Conservation (phyloP, 2,329 filamentous ascomycete species). For the Penicillium sp. region DNA sequence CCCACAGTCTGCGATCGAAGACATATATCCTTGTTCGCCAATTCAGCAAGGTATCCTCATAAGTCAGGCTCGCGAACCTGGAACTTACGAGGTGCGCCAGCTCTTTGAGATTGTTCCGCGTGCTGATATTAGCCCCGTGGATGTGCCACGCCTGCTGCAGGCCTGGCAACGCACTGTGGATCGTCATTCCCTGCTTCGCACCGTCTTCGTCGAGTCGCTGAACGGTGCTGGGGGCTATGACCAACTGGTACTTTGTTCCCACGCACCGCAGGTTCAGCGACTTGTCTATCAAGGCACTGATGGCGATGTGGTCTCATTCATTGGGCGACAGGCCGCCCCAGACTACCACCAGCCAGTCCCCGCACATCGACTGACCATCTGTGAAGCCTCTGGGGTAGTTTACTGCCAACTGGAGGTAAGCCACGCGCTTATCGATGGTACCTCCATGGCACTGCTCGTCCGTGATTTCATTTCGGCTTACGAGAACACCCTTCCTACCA, state of each 20-base stretch:
- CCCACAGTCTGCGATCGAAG: constrained; percentile 6
- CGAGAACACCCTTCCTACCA: constrained; percentile 20
- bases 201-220: constrained; percentile 8
- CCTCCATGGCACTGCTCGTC: constrained; percentile 40
- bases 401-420: constrained; percentile 33
- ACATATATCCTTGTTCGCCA: constrained; percentile 11
- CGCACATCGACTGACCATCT: constrained; percentile 1
- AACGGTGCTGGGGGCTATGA: not conserved
- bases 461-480: constrained; percentile 38
- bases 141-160: constrained; percentile 3
- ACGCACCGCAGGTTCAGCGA: not conserved
- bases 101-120: constrained; percentile 2
- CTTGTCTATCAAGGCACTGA: not conserved
- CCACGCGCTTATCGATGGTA: constrained; percentile 45
- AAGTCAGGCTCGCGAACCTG: constrained; percentile 8
- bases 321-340: not conserved
- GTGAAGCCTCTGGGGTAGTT: not conserved
- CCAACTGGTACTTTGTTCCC: constrained; percentile 7
- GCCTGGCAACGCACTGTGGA: constrained; percentile 12
- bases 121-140: not conserved
- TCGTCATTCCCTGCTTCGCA: constrained; percentile 13
- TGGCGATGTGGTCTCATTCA: not conserved
- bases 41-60: constrained; percentile 13
- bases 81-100: constrained; percentile 5
- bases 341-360: constrained; percentile 1